Conservation (phyloP, 768 basidiomycete genomes). For the Peribolospora baueri region DNA sequence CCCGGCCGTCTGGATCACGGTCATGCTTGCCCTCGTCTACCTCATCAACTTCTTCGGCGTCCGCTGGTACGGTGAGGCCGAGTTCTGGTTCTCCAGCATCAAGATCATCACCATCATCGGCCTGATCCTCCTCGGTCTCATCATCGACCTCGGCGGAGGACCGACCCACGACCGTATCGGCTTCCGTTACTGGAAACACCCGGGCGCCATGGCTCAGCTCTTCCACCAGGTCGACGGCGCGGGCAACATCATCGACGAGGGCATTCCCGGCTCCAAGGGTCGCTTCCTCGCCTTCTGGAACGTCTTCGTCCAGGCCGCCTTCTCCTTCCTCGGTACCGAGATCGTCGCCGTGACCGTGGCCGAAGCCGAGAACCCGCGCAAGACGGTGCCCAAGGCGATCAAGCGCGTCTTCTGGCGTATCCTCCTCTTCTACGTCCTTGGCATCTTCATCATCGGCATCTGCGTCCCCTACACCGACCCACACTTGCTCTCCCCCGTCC, state of each 20-base stretch:
- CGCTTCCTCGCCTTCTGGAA: constrained; percentile 40
- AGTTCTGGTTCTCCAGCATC: constrained; percentile 22
- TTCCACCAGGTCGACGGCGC: constrained; percentile 19
- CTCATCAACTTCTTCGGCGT: constrained; percentile 9
- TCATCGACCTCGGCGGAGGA: constrained; percentile 21
- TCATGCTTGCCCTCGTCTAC: constrained; percentile 2
- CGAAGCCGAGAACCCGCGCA: constrained; percentile 25
- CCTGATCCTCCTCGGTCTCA: constrained; percentile 19
- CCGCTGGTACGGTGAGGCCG: constrained; percentile 12
- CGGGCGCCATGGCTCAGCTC: constrained; percentile 1
- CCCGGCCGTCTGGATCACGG: constrained; percentile 4
- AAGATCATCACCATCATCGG: constrained; percentile 21
- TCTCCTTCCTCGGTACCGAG: constrained; percentile 34
- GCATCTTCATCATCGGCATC: constrained; percentile 54
- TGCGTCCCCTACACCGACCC: constrained; percentile 49
- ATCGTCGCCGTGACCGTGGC: constrained; percentile 25
- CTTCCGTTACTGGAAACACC: constrained; percentile 17
- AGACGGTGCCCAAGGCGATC: constrained; percentile 32
- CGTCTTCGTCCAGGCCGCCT: constrained; percentile 30
- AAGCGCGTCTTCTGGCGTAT: constrained; percentile 50
- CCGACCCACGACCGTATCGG: constrained; percentile 17
- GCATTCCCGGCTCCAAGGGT: constrained; percentile 28
- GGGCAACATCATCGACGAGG: constrained; percentile 23
- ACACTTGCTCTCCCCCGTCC: constrained; percentile 28
- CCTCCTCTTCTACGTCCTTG: constrained; percentile 44